Evolutionary conservation across 2,329 filamentous ascomycete species (phyloP).

Genomic region (Blastomyces silverae): DNA sequence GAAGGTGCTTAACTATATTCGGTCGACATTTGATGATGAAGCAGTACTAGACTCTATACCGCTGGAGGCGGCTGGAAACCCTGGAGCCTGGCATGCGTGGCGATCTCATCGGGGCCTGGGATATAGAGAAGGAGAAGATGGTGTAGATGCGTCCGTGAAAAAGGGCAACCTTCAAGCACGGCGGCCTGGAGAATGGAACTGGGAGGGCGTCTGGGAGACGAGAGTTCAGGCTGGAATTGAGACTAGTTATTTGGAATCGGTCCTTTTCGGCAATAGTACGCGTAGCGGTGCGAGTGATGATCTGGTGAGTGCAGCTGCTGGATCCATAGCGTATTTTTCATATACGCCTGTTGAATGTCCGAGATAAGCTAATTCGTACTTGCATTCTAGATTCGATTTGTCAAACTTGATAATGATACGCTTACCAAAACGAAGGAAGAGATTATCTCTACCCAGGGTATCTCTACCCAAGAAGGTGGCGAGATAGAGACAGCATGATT

Average conservation of each 20-base stretch:
- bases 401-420: constrained; percentile 32
- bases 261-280: constrained; percentile 63
- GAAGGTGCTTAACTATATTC: constrained; percentile 71
- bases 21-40: constrained; percentile 72
- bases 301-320: constrained; percentile 51
- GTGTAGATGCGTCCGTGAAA: constrained; percentile 30
- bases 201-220: constrained; percentile 95
- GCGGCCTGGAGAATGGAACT: constrained; percentile 84
- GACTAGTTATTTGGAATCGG: constrained; percentile 68
- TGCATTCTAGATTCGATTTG: constrained; percentile 35
- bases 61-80: constrained; percentile 76
- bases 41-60: constrained; percentile 70
- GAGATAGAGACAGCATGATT: not conserved
- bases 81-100: constrained; percentile 93
- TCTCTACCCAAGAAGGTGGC: constrained; percentile 23
- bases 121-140: constrained; percentile 20
- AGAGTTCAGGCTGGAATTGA: constrained; percentile 73
- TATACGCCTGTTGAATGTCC: not conserved
- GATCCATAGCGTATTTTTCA: not conserved
- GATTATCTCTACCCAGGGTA: constrained; percentile 32
- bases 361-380: constrained; percentile 11
- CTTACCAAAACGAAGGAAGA: constrained; percentile 33
- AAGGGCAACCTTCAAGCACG: constrained; percentile 45
- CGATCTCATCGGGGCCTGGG: constrained; percentile 56
- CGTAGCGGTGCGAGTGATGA: constrained; percentile 55